A percentile compares a stretch with the other conserved stretches of the same genome.
These are phyloP conservation scores for Alternaria hordeiaustralica DNA, from an alignment of 2,329 filamentous ascomycete genomes.

Conservation along the genomic window DNA sequence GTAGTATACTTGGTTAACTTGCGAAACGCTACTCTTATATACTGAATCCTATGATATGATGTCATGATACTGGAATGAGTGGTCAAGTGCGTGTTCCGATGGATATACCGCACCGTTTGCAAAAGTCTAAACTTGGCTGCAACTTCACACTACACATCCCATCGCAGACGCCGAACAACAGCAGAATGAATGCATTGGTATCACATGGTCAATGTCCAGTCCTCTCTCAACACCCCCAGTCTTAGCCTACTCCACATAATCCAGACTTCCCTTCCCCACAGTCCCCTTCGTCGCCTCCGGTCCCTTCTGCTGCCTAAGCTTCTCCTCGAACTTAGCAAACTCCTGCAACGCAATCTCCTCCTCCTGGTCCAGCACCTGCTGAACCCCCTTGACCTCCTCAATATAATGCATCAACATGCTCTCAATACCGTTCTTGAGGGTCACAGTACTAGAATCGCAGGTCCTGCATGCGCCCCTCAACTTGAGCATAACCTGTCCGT, in stretches of 20 bases:
- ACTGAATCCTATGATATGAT: neutral
- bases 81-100: neutral
- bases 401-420: constrained; percentile 95
- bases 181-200: constrained; percentile 9
- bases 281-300: constrained; percentile 58
- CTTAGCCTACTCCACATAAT: constrained; percentile 52
- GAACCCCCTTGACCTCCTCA: constrained; percentile 91
- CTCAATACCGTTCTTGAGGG: constrained; percentile 96
- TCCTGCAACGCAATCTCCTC: constrained; percentile 86
- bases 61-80: neutral
- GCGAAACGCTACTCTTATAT: neutral
- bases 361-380: constrained; percentile 89
- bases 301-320: constrained; percentile 67
- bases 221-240: neutral
- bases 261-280: constrained; percentile 59
- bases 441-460: constrained; percentile 96
- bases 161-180: neutral
- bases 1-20: neutral
- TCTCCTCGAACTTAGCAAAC: constrained; percentile 96
- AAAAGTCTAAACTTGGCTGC: neutral
- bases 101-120: neutral
- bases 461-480: constrained; percentile 91
- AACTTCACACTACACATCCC: neutral
- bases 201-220: neutral
- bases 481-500: constrained; percentile 85